Base-by-base conservation (phyloP, 2,329 filamentous ascomycete genomes). In the Tolypocladium amazonense region DNA sequence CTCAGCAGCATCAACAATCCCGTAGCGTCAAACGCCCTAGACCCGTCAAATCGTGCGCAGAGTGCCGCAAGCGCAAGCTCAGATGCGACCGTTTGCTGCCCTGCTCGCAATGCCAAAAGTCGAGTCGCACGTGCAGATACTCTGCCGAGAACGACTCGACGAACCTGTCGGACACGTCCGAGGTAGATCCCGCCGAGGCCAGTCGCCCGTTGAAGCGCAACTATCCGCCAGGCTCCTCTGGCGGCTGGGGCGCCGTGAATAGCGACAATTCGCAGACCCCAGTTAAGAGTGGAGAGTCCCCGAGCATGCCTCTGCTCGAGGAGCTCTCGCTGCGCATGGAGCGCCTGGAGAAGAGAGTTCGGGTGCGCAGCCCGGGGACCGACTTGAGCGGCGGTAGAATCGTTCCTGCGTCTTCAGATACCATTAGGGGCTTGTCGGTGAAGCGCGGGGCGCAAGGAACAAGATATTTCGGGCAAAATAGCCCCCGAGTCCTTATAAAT, bases 101-200 rank as follows among this genome's bases (percentile, higher is more conserved):
- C 4, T 85, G 82, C 65, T 80, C 79, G 7, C 81, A 84, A 67
- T 85, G 82, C 66, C 79, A 81, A 57, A 83, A 81, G 67, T 81
- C 80, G n/a, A 77, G 76, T 63, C 79, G 81, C 41, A 66, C 70
- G 45, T 84, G 81, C 71, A 79, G 74, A 64, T 84, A 84, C 64
- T 73, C 79, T 30, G 74, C 79, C 25, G 78, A 81, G 59, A 76
- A 79, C 38, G 78, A 80, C 58, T 73, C 71, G 11, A 73, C 73
- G 39, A 77, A 76, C 64, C 67, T 77, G 15, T 82, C 80, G 4
- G 81, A 82, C 56, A 76, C 68, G n/a, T 81, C 78, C 27, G 79
- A 81, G 56, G 68, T 62, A 50, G 76, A 79, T 58, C 60, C 66
- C 8, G 63, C 65, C 54, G 70, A 73, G 25, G 56, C 62, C 18